These are phyloP conservation scores for Hura crepitans DNA, from an alignment of 441 rosid species.

Conservation along the genomic window DNA sequence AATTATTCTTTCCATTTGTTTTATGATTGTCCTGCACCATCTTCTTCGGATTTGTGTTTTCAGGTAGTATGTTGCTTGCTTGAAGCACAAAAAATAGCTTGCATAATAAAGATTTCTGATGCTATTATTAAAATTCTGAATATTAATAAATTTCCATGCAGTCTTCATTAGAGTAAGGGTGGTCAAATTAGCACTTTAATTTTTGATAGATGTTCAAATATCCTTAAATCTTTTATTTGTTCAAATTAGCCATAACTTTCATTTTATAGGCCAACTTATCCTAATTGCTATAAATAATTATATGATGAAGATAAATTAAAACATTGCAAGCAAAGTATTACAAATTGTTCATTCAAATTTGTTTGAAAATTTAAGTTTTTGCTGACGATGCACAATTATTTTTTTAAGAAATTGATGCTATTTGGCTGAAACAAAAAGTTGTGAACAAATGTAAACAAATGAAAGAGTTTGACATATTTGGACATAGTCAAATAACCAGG, in stretches of 20 bases:
- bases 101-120: neutral
- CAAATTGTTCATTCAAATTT: neutral
- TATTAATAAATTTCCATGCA: neutral
- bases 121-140: neutral
- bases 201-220: neutral
- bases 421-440: neutral
- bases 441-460: neutral
- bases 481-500: neutral
- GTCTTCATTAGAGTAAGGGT: neutral
- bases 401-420: neutral
- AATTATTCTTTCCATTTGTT: constrained; percentile 34
- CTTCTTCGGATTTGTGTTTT: constrained; percentile 28
- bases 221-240: neutral
- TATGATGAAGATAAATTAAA: neutral
- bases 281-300: neutral
- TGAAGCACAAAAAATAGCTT: neutral
- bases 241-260: neutral
- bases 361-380: neutral
- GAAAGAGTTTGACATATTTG: neutral
- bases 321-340: neutral
- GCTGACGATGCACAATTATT: neutral
- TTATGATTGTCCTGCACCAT: constrained; percentile 25
- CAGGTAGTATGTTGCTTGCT: constrained; percentile 29
- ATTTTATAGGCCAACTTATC: neutral
- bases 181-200: neutral